These are phyloP conservation scores for Dendrostoma leiphaemia DNA, from an alignment of 2,329 filamentous ascomycete genomes.

Conservation along the genomic window DNA sequence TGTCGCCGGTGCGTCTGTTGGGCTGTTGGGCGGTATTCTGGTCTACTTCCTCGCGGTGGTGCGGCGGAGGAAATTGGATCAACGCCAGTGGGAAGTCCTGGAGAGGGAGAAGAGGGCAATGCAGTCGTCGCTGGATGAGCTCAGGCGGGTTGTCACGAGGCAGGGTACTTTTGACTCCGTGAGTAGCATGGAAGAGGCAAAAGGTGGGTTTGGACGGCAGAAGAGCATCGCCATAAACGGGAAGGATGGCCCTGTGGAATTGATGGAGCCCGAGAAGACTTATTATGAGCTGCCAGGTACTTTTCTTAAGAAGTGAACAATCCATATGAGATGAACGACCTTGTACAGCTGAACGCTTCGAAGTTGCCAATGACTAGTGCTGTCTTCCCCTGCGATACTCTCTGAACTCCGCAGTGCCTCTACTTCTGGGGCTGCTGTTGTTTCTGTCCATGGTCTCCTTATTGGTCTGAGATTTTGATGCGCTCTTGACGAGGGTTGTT, in stretches of 20 bases:
- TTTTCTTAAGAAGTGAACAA: too few species aligned
- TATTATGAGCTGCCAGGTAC: slow-evolving; percentile 4
- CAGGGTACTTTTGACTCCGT: not conserved
- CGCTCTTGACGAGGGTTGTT: too few species aligned
- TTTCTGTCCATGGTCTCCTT: too few species aligned
- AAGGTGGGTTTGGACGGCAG: not conserved
- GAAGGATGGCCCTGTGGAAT: not conserved
- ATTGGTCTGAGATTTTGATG: too few species aligned
- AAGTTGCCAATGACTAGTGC: too few species aligned
- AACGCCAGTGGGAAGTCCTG: slow-evolving; percentile 2
- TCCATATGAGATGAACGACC: too few species aligned
- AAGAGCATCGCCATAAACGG: slow-evolving; percentile 1
- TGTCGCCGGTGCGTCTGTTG: not conserved
- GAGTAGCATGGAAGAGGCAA: slow-evolving; percentile 1
- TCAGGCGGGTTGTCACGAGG: slow-evolving; percentile 2
- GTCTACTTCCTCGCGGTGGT: slow-evolving; percentile 6
- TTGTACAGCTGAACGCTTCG: too few species aligned
- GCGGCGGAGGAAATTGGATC: not conserved
- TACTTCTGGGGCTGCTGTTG: too few species aligned
- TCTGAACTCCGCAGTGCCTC: too few species aligned
- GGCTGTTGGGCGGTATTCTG: slow-evolving; percentile 7
- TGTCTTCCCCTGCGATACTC: too few species aligned
- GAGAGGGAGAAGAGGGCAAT: slow-evolving; percentile 6
- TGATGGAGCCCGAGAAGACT: not conserved
- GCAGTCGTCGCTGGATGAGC: slow-evolving; percentile 7